Evolutionary conservation across 2,329 filamentous ascomycete species (phyloP), one percentile per base, ranked within the genome.

Genomic region (Ophiocordyceps unilateralis): DNA sequence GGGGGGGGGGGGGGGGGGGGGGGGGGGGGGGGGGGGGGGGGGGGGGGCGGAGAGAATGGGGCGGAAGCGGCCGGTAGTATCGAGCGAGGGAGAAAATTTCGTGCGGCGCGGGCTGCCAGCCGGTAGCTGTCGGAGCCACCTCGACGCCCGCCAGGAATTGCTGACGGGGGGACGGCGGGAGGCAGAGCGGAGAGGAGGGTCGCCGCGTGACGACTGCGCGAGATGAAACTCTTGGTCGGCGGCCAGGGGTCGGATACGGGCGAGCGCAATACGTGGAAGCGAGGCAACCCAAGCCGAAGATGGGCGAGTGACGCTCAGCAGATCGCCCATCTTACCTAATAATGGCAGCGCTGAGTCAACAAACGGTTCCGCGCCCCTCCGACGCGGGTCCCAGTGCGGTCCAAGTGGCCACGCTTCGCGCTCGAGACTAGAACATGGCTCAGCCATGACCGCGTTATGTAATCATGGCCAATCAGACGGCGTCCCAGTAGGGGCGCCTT

Each of bases 261-360:
- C 45, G 39, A 43, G 44, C 40, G 44, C 41, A 23, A 39, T 44
- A 41, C 47, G 51, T 48, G 46, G 45, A 51, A 47, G 45, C 47
- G 41, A 49, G 44, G 46, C 45, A 44, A 36, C 41, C 41, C 21
- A 37, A 46, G 48, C 49, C 44, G 46, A 46, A 48, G 49, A 50
- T 44, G 45, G 47, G 51, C 36, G 36, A 38, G 47, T 41, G 39
- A 41, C 40, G 40, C 28, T 23, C 40, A 23, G 40, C 9, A 15
- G 30, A 54, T 36, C 46, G 45, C 44, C 49, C 49, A 48, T 55
- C 55, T 58, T 58, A 58, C 56, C 55, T 57, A 57, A 57, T 53
- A 9, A 12, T n/a, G 51, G 46, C 48, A 28, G 32, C 15, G 19
- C 20, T 23, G 37, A 39, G 20, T 39, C 37, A 39, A 38, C 14